These are phyloP conservation scores for Syzygium aqueum DNA, from an alignment of 345 rosid genomes.

Conservation along the genomic window DNA sequence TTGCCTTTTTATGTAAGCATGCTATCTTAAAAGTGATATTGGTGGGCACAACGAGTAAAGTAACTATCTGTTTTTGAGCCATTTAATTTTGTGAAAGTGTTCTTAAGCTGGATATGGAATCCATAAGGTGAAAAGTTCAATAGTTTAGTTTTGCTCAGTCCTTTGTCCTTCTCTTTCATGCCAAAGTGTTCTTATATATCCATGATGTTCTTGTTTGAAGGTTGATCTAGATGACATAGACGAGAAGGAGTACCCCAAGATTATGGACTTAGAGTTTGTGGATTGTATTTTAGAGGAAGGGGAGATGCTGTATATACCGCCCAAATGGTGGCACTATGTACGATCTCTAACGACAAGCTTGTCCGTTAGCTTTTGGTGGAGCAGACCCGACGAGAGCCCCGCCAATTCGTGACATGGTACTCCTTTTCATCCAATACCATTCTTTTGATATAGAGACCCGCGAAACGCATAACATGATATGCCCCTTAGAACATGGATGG, in stretches of 20 bases:
- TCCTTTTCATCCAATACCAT: background rate
- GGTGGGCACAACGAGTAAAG: background rate
- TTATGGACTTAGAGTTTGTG: slow-evolving; percentile 53
- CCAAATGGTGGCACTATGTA: slow-evolving; percentile 99
- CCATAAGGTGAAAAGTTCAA: background rate
- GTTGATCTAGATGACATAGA: slow-evolving; percentile 86
- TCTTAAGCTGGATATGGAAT: background rate
- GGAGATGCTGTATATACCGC: slow-evolving; percentile 96
- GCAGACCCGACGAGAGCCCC: slow-evolving; percentile 21
- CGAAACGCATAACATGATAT: background rate
- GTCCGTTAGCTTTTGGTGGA: slow-evolving; percentile 98
- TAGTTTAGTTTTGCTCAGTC: background rate
- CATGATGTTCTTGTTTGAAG: slow-evolving; percentile 30
- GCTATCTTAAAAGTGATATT: background rate
- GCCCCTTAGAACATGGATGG: background rate
- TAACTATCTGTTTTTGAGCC: background rate
- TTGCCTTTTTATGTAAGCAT: background rate
- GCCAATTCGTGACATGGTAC: slow-evolving; percentile 10
- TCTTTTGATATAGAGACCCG: background rate
- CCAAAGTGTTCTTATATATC: background rate
- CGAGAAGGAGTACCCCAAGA: slow-evolving; percentile 46
- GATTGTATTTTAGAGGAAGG: slow-evolving; percentile 94
- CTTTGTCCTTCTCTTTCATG: background rate
- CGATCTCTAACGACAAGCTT: slow-evolving; percentile 74
- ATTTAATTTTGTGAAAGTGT: background rate